These are phyloP conservation scores for Citrullus amarus DNA, from an alignment of 306 rosid genomes.

Conservation along the genomic window DNA sequence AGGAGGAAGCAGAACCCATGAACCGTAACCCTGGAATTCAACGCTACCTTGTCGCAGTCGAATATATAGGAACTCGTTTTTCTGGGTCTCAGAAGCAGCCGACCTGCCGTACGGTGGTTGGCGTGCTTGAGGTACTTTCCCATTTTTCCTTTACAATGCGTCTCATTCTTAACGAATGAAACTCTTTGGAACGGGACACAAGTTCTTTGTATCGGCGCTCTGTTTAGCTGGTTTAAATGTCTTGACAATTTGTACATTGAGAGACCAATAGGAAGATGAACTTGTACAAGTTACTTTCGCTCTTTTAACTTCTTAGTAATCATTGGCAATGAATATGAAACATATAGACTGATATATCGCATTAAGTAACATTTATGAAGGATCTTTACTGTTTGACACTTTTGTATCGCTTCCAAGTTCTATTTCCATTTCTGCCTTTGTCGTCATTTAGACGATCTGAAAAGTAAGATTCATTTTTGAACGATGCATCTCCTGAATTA, in stretches of 20 bases:
- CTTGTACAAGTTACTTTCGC: neutral
- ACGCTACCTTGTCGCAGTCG: constrained; percentile 74
- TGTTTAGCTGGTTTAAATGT: neutral
- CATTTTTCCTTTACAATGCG: neutral
- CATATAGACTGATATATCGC: neutral
- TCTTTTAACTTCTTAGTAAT: neutral
- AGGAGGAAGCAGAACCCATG: constrained; percentile 26
- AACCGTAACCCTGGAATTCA: constrained; percentile 35
- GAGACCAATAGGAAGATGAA: neutral
- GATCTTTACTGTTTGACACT: neutral
- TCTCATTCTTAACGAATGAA: neutral
- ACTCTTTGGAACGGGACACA: neutral
- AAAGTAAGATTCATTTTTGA: neutral
- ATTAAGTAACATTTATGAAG: too few species aligned
- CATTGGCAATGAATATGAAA: neutral
- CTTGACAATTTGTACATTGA: neutral
- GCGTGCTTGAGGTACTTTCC: constrained; percentile 57
- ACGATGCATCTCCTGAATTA: neutral
- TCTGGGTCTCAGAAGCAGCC: constrained; percentile 84
- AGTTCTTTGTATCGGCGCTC: neutral
- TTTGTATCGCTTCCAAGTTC: neutral
- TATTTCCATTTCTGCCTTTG: neutral
- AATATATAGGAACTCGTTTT: constrained; percentile 79
- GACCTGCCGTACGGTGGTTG: constrained; percentile 68
- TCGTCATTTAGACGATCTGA: neutral